Conservation (phyloP, 768 basidiomycete species). For the Crucibulum laeve region DNA sequence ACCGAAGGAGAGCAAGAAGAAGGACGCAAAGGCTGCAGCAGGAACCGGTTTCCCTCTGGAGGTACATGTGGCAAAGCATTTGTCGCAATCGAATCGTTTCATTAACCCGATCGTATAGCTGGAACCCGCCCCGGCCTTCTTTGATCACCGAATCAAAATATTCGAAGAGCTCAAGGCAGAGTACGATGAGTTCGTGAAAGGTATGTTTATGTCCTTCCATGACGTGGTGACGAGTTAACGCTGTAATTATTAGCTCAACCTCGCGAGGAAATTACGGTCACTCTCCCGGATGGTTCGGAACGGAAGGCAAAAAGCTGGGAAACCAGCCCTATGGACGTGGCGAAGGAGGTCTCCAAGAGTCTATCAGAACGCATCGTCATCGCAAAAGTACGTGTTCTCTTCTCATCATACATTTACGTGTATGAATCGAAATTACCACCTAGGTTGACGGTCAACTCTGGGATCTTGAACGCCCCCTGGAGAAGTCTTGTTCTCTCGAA, state of each 20-base stretch:
- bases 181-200: constrained; percentile 74
- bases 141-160: constrained; percentile 85
- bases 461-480: constrained; percentile 96
- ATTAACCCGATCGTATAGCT: constrained; percentile 51
- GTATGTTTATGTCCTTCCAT: constrained; percentile 30
- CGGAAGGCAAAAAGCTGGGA: constrained; percentile 90
- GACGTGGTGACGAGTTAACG: neutral
- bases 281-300: constrained; percentile 81
- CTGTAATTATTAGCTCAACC: constrained; percentile 55
- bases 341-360: constrained; percentile 82
- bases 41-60: constrained; percentile 57
- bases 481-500: constrained; percentile 74
- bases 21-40: constrained; percentile 37
- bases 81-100: neutral
- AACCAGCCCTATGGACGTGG: constrained; percentile 89
- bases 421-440: neutral
- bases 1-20: constrained; percentile 33
- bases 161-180: constrained; percentile 86
- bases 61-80: constrained; percentile 29
- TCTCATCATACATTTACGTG: constrained; percentile 1
- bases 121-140: constrained; percentile 79
- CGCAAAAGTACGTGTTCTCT: constrained; percentile 61
- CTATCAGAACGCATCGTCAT: constrained; percentile 89
- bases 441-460: constrained; percentile 85
- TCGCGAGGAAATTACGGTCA: constrained; percentile 77